Conservation (phyloP, 305 asterid species). For the Fraxinus greggii region DNA sequence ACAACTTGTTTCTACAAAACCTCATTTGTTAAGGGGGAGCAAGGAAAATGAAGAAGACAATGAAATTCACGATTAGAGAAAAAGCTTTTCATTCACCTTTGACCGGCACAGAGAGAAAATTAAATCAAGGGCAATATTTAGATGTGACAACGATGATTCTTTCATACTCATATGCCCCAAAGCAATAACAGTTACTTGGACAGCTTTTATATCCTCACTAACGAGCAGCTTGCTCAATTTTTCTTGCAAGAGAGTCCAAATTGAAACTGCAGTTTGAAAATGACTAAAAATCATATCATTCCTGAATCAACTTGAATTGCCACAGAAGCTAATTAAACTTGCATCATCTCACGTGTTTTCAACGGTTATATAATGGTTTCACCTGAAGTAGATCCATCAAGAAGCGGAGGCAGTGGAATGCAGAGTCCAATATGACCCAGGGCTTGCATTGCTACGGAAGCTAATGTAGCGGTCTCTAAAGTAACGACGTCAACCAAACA, state of each 20-base stretch:
- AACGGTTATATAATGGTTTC: constrained; percentile 29
- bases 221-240: constrained; percentile 73
- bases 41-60: constrained; percentile 5
- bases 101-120: constrained; percentile 86
- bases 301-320: constrained; percentile 7
- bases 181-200: constrained; percentile 78
- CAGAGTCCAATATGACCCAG: constrained; percentile 95
- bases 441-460: constrained; percentile 91
- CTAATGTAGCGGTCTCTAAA: constrained; percentile 67
- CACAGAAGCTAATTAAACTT: constrained; percentile 18
- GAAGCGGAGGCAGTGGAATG: constrained; percentile 67
- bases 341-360: constrained; percentile 23
- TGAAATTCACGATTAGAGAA: constrained; percentile 18
- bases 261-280: constrained; percentile 52
- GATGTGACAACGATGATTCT: constrained; percentile 65
- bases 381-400: constrained; percentile 68
- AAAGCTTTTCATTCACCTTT: constrained; percentile 53
- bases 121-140: constrained; percentile 72
- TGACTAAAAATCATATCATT: constrained; percentile 18
- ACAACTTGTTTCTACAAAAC: constrained; percentile 1
- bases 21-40: not conserved
- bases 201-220: constrained; percentile 85
- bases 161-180: constrained; percentile 89
- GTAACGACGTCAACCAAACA: constrained; percentile 74
- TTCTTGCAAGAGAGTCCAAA: constrained; percentile 60